Evolutionary conservation across 2,329 filamentous ascomycete species (phyloP), one percentile per base, ranked within the genome.

Genomic region (Alternaria ventricosa): DNA sequence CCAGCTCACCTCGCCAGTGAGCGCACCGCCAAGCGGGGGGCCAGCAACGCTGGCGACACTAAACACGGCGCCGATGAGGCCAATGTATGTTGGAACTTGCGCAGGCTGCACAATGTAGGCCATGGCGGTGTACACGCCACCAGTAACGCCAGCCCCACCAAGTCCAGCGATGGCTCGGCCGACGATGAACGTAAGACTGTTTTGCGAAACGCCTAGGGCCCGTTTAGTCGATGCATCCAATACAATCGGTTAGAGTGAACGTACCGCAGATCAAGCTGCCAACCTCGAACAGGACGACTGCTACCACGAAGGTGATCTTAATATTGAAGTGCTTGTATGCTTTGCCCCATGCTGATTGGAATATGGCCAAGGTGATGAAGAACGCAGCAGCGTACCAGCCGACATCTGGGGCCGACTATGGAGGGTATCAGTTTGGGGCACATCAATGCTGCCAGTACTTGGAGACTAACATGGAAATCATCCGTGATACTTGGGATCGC

Each of bases 221-320:
- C 30, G 30, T 15, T 33, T 13, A 33, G 30, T 13, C 13, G 30
- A 33, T 15, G 30, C 30, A 15, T 33, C 30, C 30, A 15, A 6
- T 7, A 15, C 13, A 15, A 33, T 33, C 6, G 30, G 30, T 6
- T 4, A 33, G 12, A 15, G 30, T 33, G 30, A 33, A 33, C 30
- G 30, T 33, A 72, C 51, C 87, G 67, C 86, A 87, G 13, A 89
- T 71, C 10, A 85, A 68, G 1, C 85, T 87, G 2, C 87, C 87
- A 9, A 88, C 12, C 69, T 88, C 85, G 66, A 89, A 89, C 62
- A 87, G 57, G 60, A 74, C 64, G 36, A 81, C 78, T 8, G 73
- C 54, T 2, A 68, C 53, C 15, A 82, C 57, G 61, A 81, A 83
- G 25, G 70, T 71, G 10, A 59, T 68, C 68, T 83, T 83, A 9